Conservation (phyloP, 805 yeast species). For the Nakazawaea siamensis region DNA sequence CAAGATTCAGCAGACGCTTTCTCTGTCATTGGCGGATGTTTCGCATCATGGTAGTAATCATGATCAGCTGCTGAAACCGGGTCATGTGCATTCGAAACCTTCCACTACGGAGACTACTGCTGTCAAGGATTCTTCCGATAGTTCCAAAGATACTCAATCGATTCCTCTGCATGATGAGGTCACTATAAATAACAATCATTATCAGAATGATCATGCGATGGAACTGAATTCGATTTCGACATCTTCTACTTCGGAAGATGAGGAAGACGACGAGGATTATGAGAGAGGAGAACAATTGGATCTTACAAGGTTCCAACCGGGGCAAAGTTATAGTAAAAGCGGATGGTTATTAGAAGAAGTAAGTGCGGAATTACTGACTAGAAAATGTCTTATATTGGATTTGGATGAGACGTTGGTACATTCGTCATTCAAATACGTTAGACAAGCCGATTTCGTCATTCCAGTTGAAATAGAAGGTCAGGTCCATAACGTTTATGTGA, state of each 20-base stretch:
- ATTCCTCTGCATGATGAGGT: conserved; percentile 14
- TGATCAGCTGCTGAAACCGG: no score
- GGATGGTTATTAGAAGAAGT: conserved; percentile 61
- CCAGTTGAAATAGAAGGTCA: conserved; percentile 96
- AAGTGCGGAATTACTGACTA: conserved; percentile 38
- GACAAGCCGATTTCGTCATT: conserved; percentile 92
- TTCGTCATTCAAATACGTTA: conserved; percentile 83
- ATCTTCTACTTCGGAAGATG: conserved; percentile 5
- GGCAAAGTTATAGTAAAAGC: conserved; percentile 58
- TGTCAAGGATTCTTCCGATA: conserved; percentile 24
- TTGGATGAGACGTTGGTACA: conserved; percentile 96
- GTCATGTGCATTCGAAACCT: conserved; percentile 8
- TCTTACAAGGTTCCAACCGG: conserved; percentile 59
- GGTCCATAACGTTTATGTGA: conserved; percentile 89
- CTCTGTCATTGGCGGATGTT: no score
- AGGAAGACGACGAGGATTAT: conserved; percentile 4
- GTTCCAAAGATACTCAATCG: conserved; percentile 22
- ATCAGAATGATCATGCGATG: conserved; percentile 8
- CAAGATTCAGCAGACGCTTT: no score
- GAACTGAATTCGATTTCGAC: conserved; percentile 7
- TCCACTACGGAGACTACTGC: conserved; percentile 22
- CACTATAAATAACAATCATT: conserved; percentile 12
- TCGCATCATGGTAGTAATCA: no score
- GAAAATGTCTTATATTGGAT: conserved; percentile 86
- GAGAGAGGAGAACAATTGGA: conserved; percentile 37